Evolutionary conservation across 768 basidiomycete genomes (phyloP), one percentile per base, ranked within the genome.

Genomic region (Porphyrellus cyaneotinctus): DNA sequence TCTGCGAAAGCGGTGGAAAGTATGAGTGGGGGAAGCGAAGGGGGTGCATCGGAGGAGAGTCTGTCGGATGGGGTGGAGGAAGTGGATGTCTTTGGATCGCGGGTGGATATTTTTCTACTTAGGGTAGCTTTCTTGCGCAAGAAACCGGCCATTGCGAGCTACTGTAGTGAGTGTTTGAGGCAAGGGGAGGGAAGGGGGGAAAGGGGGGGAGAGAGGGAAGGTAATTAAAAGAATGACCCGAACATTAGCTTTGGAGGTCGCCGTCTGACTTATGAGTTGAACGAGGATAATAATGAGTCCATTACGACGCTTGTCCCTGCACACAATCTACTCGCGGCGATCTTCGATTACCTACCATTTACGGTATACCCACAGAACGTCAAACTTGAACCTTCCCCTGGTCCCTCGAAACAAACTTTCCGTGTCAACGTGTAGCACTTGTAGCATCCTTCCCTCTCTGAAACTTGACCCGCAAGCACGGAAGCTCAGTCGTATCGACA

Each of bases 41-140:
- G 69, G 13, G 59, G 63, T n/a, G 55, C 56, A 28, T 64, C 55
- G 43, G 43, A 14, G 56, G 56, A 47, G 50, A 17, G 51, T 4
- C 23, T 14, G 0, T 58, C 57, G 1, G 38, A 1, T 2, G 42
- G 35, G 10, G 32, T 9, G 23, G 13, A 15, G 26, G 26, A 26
- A 33, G 22, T 17, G 32, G 26, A 23, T 8, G 30, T 14, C 17
- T 46, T 28, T 31, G 47, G 4, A 11, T 45, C 54, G 26, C 23
- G 26, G 22, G 23, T n/a, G 49, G 39, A 3, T n/a, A 7, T 20
- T 41, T 38, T 52, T 53, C 49, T 63, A 0, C 52, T 37, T 10
- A 49, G 0, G 6, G 73, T 78, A 12, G 60, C 54, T 63, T 78
- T 80, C 72, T 71, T 81, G 71, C 78, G 81, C 66, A 81, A 72